Evolutionary conservation across 441 rosid species (phyloP).

Genomic region (Arabidopsis lyrata): DNA sequence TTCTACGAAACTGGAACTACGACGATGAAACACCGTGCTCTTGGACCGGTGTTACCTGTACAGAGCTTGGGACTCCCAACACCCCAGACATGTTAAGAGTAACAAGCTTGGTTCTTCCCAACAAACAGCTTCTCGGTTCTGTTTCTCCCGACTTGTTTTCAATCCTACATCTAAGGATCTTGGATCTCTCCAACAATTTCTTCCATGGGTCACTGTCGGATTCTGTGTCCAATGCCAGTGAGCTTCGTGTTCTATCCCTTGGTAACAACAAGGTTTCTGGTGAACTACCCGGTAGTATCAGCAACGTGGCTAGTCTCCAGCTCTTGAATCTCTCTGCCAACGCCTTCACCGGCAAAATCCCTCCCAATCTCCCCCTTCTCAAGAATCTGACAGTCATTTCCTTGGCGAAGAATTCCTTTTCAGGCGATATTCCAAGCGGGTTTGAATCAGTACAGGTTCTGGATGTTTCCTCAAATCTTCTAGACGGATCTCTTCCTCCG

Average conservation of each 20-base stretch:
- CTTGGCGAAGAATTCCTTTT: slow-evolving; percentile 63
- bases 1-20: slow-evolving; percentile 75
- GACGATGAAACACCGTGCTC: slow-evolving; percentile 79
- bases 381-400: slow-evolving; percentile 69
- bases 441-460: slow-evolving; percentile 56
- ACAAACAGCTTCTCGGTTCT: slow-evolving; percentile 75
- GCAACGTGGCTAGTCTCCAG: slow-evolving; percentile 54
- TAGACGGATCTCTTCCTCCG: slow-evolving; percentile 67
- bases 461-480: slow-evolving; percentile 78
- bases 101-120: slow-evolving; percentile 68
- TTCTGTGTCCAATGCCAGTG: slow-evolving; percentile 58
- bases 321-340: slow-evolving; percentile 79
- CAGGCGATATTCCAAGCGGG: slow-evolving; percentile 60
- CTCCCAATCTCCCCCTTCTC: slow-evolving; percentile 55
- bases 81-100: slow-evolving; percentile 65
- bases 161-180: slow-evolving; percentile 58
- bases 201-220: slow-evolving; percentile 76
- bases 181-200: slow-evolving; percentile 82
- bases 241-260: slow-evolving; percentile 71
- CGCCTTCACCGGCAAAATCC: slow-evolving; percentile 72
- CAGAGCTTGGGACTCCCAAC: slow-evolving; percentile 48
- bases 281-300: slow-evolving; percentile 51
- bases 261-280: slow-evolving; percentile 76
- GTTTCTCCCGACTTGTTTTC: slow-evolving; percentile 59
- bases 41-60: slow-evolving; percentile 82